Evolutionary conservation across 495 filamentous ascomycete species (phyloP).

Genomic region (Daldinia bambusicola): DNA sequence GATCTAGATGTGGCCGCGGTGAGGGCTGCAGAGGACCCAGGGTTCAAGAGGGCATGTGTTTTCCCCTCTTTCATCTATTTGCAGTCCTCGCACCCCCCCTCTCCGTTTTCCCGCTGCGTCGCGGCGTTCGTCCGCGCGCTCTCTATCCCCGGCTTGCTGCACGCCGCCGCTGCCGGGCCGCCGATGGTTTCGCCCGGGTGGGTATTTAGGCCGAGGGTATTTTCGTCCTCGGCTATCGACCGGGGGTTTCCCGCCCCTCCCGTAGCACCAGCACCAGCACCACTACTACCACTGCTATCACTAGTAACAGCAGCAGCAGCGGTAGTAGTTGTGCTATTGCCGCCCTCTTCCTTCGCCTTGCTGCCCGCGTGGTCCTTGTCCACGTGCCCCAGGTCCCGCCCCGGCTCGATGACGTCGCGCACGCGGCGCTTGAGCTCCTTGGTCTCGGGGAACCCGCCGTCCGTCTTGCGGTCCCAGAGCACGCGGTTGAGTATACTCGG

Average conservation of each 20-base stretch:
- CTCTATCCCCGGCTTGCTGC: constrained; percentile 27
- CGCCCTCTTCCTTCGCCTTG: not conserved
- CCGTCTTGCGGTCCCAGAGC: constrained; percentile 88
- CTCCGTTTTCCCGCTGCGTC: not conserved
- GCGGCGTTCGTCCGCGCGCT: constrained; percentile 22
- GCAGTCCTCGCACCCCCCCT: constrained; percentile 44
- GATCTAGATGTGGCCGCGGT: not conserved
- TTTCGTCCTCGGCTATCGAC: constrained; percentile 12
- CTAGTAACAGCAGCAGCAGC: not conserved
- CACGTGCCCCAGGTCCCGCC: constrained; percentile 82
- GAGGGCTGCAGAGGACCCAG: not conserved
- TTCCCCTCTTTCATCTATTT: constrained; percentile 19
- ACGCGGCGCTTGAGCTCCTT: constrained; percentile 92
- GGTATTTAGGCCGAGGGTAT: constrained; percentile 21
- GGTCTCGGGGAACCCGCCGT: constrained; percentile 93
- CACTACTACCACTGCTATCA: too few relatives aligned
- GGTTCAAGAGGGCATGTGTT: not conserved
- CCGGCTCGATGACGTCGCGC: constrained; percentile 82
- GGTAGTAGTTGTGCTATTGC: not conserved
- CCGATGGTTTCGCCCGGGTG: constrained; percentile 25
- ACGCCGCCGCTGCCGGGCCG: constrained; percentile 33
- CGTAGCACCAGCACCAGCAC: too few relatives aligned
- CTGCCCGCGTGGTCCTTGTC: constrained; percentile 60
- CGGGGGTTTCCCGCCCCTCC: too few relatives aligned
- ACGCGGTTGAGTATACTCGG: constrained; percentile 47